Evolutionary conservation across 1,284 basidiomycete species (phyloP), one percentile per base, ranked within the genome.

Genomic region (Ganoderma sinense): DNA sequence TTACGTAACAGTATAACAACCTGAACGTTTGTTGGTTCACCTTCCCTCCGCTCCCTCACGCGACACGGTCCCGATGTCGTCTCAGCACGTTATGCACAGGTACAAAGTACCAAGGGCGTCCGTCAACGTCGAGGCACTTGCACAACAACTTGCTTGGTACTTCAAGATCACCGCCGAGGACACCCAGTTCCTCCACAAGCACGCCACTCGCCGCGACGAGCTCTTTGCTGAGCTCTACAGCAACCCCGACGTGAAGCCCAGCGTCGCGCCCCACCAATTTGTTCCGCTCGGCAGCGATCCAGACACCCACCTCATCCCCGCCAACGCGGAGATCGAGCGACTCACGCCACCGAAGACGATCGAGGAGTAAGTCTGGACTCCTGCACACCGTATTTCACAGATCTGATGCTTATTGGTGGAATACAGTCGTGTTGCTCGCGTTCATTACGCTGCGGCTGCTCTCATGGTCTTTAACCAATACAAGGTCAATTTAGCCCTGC

Each of bases 291-390:
- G 56, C 14, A 14, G 16, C 1, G 26, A 62, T 23, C 63, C 43
- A 16, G 64, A 71, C 43, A 26, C 36, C 2, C 63, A 71, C 45
- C 51, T 71, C 20, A 53, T 20, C 14, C 53, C 41, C 2, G 69
- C 53, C 33, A 41, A 71, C 29, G 64, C 64, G 18, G 66, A 53
- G 26, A 68, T 71, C 23, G 64, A 36, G 43, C 20, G 41, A 29
- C 66, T 59, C 36, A 68, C 69, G 16, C 69, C 69, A 14, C 69
- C 69, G 4, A 55, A 63, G 16, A 53, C 69, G 36, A 39, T 71
- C 2, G 55, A 66, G 39, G 51, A 71, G 69, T 71, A 45, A 59
- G 69, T 63, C 11, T 16, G 2, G 7, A 7, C n/a, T 23, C 23
- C 2, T 48, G 7, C 5, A 20, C 45, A 10, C 26, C 26, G 1